Evolutionary conservation across 805 yeast species (phyloP), one percentile per base, ranked within the genome.

Genomic region (Starmerella apis): DNA sequence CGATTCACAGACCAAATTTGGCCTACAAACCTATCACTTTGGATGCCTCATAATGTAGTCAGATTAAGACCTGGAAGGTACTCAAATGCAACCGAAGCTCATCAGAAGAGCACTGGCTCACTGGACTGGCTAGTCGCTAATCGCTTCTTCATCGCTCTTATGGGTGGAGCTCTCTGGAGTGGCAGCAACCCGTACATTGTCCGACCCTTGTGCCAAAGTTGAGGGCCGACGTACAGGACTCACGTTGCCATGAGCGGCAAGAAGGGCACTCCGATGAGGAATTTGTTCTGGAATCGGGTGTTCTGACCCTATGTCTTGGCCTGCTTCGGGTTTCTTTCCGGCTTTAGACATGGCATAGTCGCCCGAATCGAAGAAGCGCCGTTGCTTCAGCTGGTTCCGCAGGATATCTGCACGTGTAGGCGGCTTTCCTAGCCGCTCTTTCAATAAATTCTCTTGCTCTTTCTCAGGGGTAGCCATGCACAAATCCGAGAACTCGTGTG

Each of bases 351-450:
- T 76, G 13, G 95, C 95, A 65, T 87, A 87, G 67, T 87, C 96
- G 18, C 96, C 96, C 56, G 94, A 82, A 62, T 87, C 96, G 62
- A 87, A 88, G 66, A 81, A 87, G 67, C 85, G 85, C 58, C 94
- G 78, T 56, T 87, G 95, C 67, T 84, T 85, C 36, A 61, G 53
- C 53, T 58, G 61, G 46, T 46, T 48, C 47, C 55, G 55, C 31
- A 61, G 56, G 20, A 59, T 45, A 32, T 61, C 62, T 3, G 63
- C 63, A 1, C 63, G 53, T 5, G 56, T 52, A 19, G 63, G 62
- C 28, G 59, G 51, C 30, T 48, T 41, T 30, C 50, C 51, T n/a
- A 44, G 46, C 36, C 52, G 46, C 16, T 39, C 41, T 44, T 51
- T 51, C 42, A 32, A 14, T 35, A 45, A 35, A 27, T 50, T 47